These are phyloP conservation scores for Dalbergia cultrata DNA, from an alignment of 306 rosid genomes.

Conservation along the genomic window DNA sequence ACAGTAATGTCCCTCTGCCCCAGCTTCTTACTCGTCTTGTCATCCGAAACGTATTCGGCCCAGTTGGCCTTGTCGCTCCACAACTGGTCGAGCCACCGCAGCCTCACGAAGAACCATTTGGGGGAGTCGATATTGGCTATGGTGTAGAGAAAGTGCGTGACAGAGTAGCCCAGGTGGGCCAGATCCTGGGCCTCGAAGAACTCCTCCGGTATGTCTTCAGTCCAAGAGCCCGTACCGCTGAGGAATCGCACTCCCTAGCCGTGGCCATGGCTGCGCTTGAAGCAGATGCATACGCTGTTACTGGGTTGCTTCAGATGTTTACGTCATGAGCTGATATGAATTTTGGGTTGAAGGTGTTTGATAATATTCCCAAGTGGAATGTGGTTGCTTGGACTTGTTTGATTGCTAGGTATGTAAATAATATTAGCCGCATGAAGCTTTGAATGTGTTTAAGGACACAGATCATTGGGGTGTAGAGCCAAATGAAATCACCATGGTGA, in stretches of 20 bases:
- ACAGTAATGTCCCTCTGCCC: too few relatives aligned
- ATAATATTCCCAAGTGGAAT: slow-evolving; percentile 69
- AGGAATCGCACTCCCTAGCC: too few relatives aligned
- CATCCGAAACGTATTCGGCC: too few relatives aligned
- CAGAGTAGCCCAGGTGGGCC: too few relatives aligned
- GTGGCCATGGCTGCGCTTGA: slow-evolving; percentile 56
- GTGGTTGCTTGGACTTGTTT: slow-evolving; percentile 87
- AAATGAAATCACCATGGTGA: slow-evolving; percentile 79
- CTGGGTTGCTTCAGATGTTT: slow-evolving; percentile 72
- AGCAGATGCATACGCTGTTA: slow-evolving; percentile 59
- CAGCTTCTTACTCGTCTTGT: too few relatives aligned
- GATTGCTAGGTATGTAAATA: slow-evolving; percentile 68
- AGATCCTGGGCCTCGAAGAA: rapidly evolving
- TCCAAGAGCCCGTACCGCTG: too few relatives aligned
- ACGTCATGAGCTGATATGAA: slow-evolving; percentile 54
- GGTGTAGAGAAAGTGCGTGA: rapidly evolving
- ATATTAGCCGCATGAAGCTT: slow-evolving; percentile 49
- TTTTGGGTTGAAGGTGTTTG: slow-evolving; percentile 66
- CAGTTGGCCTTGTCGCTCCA: too few relatives aligned
- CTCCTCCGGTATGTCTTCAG: too few relatives aligned
- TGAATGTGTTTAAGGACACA: slow-evolving; percentile 65
- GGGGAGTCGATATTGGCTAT: too few relatives aligned
- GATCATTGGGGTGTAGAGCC: slow-evolving; percentile 59
- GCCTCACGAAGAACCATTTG: too few relatives aligned
- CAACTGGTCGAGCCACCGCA: too few relatives aligned